Evolutionary conservation across 1,284 basidiomycete genomes (phyloP).

Genomic region (Rhodotorula glutinis): DNA sequence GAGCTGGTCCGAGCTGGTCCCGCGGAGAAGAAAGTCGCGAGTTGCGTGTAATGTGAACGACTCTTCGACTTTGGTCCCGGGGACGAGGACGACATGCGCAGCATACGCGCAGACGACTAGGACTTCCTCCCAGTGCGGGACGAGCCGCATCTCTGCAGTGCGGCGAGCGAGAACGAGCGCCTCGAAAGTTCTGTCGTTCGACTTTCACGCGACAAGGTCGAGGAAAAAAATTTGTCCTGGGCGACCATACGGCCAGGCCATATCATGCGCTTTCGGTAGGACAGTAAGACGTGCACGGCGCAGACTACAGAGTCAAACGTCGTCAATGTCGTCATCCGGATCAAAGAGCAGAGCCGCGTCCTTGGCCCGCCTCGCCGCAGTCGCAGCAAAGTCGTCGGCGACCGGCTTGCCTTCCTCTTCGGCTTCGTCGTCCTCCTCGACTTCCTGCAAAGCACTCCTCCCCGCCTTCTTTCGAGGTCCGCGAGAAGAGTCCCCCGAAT

Average conservation of each 20-base stretch:
- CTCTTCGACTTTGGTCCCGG: conserved; percentile 96
- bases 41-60: conserved; percentile 90
- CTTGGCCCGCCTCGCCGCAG: too few species aligned
- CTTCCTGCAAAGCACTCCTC: conserved; percentile 9
- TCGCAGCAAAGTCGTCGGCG: background rate
- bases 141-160: background rate
- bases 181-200: background rate
- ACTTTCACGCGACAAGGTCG: conserved; percentile 1
- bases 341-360: conserved; percentile 3
- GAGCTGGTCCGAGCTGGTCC: conserved; percentile 52
- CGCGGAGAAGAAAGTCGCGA: conserved; percentile 81
- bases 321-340: conserved; percentile 22
- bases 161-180: background rate
- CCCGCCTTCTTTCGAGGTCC: background rate
- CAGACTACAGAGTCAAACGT: background rate
- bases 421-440: conserved; percentile 3
- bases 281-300: background rate
- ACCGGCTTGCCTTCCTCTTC: background rate
- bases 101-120: background rate
- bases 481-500: background rate
- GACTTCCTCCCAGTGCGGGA: conserved; percentile 1
- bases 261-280: too few species aligned
- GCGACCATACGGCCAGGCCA: background rate
- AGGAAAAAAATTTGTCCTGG: background rate
- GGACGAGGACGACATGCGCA: conserved; percentile 55